These are phyloP conservation scores for Cladophialophora carrionii DNA, from an alignment of 2,329 filamentous ascomycete species.

Conservation along the genomic window DNA sequence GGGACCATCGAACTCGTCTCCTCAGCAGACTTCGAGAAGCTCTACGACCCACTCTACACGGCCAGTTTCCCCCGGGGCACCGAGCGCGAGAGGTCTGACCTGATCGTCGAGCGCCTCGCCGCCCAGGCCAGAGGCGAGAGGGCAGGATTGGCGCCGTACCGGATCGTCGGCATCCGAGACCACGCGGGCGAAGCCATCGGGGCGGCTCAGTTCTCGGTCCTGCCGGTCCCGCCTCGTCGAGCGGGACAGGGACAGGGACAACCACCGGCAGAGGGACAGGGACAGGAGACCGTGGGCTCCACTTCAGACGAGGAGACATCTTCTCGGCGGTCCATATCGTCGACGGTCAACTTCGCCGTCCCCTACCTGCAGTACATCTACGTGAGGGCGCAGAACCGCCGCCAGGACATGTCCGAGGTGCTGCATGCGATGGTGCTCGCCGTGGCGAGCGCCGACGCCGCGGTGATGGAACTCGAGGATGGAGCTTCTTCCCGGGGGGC, in stretches of 20 bases:
- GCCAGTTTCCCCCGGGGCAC: conserved; percentile 30
- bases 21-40: conserved; percentile 25
- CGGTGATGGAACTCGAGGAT: conserved; percentile 13
- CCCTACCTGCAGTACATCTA: conserved; percentile 38
- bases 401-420: conserved; percentile 38
- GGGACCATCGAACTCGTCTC: conserved; percentile 35
- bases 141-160: conserved; percentile 30
- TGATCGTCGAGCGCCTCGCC: conserved; percentile 34
- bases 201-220: conserved; percentile 36
- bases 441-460: conserved; percentile 32
- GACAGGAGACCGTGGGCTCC: neutral
- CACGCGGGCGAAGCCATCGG: conserved; percentile 32
- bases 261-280: neutral
- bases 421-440: conserved; percentile 36
- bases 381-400: conserved; percentile 30
- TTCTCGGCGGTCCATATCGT: too few species aligned
- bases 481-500: neutral
- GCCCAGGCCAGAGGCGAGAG: conserved; percentile 28
- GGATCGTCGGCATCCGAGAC: conserved; percentile 35
- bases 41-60: conserved; percentile 34
- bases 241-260: neutral
- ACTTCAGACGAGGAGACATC: neutral
- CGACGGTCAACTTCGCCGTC: conserved; percentile 24
- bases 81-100: conserved; percentile 34
- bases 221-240: conserved; percentile 20